A percentile compares a stretch with the other conserved stretches of the same genome.
phyloP scores from a whole-genome alignment of 2,329 filamentous ascomycete species.

The Xylariaceae sp. region DNA sequence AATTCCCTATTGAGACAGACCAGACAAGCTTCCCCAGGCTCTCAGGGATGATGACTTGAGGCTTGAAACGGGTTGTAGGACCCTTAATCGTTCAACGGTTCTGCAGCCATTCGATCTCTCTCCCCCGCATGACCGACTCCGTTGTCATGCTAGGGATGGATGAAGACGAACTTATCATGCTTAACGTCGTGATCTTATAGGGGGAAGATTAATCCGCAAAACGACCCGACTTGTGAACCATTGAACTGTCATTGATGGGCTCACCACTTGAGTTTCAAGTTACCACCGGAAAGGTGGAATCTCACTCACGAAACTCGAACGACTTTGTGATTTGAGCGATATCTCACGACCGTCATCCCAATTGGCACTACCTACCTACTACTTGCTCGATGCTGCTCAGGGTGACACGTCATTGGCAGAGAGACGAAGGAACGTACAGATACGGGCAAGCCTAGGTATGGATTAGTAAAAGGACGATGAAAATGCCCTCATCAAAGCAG shows the following conservation, averaged over 20 bases:
- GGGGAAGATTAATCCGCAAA: not conserved
- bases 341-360: not conserved
- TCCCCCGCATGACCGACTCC: constrained; percentile 10
- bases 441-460: constrained; percentile 1
- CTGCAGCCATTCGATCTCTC: constrained; percentile 8
- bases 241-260: not conserved
- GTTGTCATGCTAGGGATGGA: constrained; percentile 12
- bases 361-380: not conserved
- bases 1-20: constrained; percentile 1
- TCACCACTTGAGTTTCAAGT: not conserved
- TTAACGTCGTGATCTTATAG: constrained; percentile 6
- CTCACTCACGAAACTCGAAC: not conserved
- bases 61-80: constrained; percentile 16
- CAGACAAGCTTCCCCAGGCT: constrained; percentile 11
- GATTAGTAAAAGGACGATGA: not conserved
- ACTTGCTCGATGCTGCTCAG: not conserved
- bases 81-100: constrained; percentile 5
- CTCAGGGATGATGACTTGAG: constrained; percentile 2
- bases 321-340: not conserved
- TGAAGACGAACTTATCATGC: constrained; percentile 9
- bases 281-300: not conserved
- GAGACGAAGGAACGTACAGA: not conserved
- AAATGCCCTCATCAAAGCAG: not conserved
- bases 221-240: not conserved
- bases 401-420: constrained; percentile 1